These are phyloP conservation scores for Zalerion maritima DNA, from an alignment of 495 filamentous ascomycete species.

Conservation along the genomic window DNA sequence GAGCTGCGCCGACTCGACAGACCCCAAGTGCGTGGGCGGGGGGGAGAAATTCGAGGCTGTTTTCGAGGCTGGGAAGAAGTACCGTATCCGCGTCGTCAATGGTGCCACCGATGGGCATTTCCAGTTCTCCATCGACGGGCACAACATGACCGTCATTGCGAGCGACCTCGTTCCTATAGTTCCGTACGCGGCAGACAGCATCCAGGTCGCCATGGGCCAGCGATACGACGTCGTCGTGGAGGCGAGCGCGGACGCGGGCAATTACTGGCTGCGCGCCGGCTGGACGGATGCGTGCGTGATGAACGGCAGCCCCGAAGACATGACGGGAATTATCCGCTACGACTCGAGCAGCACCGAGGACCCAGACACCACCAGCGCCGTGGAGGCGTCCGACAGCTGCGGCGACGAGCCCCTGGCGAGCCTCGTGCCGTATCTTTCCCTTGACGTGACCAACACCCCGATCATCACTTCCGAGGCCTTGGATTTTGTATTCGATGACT, in stretches of 20 bases:
- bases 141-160: constrained; percentile 35
- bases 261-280: constrained; percentile 41
- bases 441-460: constrained; percentile 15
- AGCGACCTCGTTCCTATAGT: constrained; percentile 36
- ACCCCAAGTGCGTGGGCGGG: constrained; percentile 13
- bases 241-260: constrained; percentile 30
- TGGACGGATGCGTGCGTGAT: constrained; percentile 28
- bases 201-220: constrained; percentile 49
- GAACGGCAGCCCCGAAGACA: constrained; percentile 26
- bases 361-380: constrained; percentile 18
- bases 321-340: constrained; percentile 45
- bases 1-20: constrained; percentile 8
- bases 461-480: constrained; percentile 9
- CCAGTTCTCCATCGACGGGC: constrained; percentile 31
- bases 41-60: constrained; percentile 19
- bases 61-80: constrained; percentile 25
- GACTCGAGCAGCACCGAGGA: constrained; percentile 14
- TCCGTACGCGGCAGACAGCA: constrained; percentile 29
- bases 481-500: constrained; percentile 7
- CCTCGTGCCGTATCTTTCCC: constrained; percentile 17
- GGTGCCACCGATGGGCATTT: constrained; percentile 22
- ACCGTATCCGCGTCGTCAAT: constrained; percentile 41
- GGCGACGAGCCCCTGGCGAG: constrained; percentile 15
- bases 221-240: constrained; percentile 55
- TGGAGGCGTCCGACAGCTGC: constrained; percentile 8